Conservation (phyloP, 345 rosid species). For the Atalantia buxifolia region DNA sequence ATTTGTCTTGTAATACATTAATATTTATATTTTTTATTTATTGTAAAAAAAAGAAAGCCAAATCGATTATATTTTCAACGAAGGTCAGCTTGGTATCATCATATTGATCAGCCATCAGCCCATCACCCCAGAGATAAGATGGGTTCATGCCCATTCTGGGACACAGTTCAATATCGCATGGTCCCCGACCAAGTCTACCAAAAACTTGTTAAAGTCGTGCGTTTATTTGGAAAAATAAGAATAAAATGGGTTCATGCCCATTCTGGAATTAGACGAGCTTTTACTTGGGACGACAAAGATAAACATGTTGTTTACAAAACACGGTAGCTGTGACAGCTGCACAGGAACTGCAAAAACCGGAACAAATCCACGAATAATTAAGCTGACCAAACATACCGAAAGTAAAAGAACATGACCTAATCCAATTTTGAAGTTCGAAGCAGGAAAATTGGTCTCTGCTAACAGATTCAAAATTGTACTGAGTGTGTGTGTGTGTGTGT, state of each 20-base stretch:
- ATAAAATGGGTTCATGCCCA: neutral
- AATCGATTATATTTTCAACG: too few species aligned
- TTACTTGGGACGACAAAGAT: neutral
- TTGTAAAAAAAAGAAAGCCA: neutral
- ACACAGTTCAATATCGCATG: neutral
- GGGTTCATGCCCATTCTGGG: neutral
- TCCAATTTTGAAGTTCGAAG: neutral
- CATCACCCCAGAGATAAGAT: neutral
- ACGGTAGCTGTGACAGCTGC: neutral
- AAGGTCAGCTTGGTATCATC: neutral
- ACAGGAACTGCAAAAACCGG: neutral
- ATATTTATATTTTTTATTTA: too few species aligned
- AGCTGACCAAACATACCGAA: neutral
- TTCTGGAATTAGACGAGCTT: neutral
- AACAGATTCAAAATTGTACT: neutral
- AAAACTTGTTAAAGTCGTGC: neutral
- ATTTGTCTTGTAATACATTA: too few species aligned
- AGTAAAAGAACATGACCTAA: neutral
- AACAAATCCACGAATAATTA: neutral
- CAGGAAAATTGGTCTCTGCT: neutral
- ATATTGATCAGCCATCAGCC: neutral
- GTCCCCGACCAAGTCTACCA: neutral
- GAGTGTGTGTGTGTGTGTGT: too few species aligned
- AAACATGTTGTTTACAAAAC: neutral
- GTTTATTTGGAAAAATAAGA: neutral